These are phyloP conservation scores for Phytophthora citricola DNA, from an alignment of 352 stramenopile genomes.

Conservation along the genomic window DNA sequence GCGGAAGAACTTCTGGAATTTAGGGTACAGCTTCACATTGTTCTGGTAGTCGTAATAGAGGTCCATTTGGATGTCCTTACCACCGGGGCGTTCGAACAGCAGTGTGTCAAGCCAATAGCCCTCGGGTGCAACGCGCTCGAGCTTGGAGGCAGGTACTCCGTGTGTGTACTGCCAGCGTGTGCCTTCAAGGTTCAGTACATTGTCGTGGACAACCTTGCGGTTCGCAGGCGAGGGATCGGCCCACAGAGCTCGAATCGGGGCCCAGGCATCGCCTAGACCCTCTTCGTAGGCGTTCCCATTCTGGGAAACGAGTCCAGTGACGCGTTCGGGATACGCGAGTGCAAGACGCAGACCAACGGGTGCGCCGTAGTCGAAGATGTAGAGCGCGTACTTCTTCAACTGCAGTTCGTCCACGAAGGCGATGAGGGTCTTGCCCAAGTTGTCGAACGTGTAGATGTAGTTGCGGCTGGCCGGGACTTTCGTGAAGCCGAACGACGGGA, in stretches of 20 bases:
- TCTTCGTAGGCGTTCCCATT: constrained; percentile 1
- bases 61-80: not conserved
- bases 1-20: constrained; percentile 1
- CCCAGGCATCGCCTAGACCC: not conserved
- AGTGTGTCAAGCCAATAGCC: not conserved
- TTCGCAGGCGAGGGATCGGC: constrained; percentile 1
- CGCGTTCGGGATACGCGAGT: not conserved
- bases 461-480: not conserved
- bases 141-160: constrained; percentile 1
- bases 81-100: not conserved
- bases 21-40: not conserved
- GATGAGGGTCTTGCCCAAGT: not conserved
- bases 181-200: not conserved
- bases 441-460: constrained; percentile 2
- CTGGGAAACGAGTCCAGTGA: constrained; percentile 1
- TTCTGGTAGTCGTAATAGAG: not conserved
- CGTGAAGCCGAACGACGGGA: constrained; percentile 2
- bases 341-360: not conserved
- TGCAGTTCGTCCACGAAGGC: not conserved
- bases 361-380: not conserved
- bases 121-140: not conserved
- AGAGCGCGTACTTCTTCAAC: constrained; percentile 4
- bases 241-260: constrained; percentile 1
- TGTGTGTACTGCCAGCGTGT: constrained; percentile 1
- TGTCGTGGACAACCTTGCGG: constrained; percentile 1